A percentile compares a stretch with the other conserved stretches of the same genome.
These are phyloP conservation scores for Juglanconis oblonga DNA, from an alignment of 2,329 filamentous ascomycete species.

Conservation along the genomic window DNA sequence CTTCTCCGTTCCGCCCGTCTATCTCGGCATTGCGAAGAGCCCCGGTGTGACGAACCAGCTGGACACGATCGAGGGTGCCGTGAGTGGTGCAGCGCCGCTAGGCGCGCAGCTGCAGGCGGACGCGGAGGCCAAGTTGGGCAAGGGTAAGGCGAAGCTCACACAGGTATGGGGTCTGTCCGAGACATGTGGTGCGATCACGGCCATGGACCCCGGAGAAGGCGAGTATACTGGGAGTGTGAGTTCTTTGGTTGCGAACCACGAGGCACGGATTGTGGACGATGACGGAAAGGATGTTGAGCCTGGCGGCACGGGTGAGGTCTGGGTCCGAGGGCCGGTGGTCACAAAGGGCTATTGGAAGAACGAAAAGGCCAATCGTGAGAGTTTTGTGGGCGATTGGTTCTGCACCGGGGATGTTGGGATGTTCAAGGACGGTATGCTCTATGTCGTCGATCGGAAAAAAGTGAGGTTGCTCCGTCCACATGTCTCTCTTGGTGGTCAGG, in stretches of 20 bases:
- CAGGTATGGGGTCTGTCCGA: conserved; percentile 61
- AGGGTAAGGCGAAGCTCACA: conserved; percentile 36
- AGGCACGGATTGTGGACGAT: conserved; percentile 37
- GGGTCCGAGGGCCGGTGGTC: conserved; percentile 68
- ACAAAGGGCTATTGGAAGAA: conserved; percentile 73
- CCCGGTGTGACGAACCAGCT: conserved; percentile 56
- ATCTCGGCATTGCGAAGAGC: conserved; percentile 55
- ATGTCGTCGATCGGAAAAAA: conserved; percentile 79
- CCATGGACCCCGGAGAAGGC: conserved; percentile 36
- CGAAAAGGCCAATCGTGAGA: conserved; percentile 58
- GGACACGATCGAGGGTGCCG: conserved; percentile 42
- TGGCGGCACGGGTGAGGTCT: conserved; percentile 55
- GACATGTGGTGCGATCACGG: conserved; percentile 47
- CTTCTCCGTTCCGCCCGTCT: conserved; percentile 61
- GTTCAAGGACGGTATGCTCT: conserved; percentile 67
- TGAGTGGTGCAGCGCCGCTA: conserved; percentile 55
- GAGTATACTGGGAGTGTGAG: conserved; percentile 47
- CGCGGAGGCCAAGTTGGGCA: conserved; percentile 46
- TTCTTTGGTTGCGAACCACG: conserved; percentile 35
- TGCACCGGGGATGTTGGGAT: conserved; percentile 77
- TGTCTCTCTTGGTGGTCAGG: neutral
- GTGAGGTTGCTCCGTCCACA: conserved; percentile 24
- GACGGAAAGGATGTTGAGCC: conserved; percentile 35
- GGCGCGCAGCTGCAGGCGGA: conserved; percentile 50
- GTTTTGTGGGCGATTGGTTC: conserved; percentile 64